Conservation (phyloP, 306 rosid species). For the Oxytropis ochrocephala region DNA sequence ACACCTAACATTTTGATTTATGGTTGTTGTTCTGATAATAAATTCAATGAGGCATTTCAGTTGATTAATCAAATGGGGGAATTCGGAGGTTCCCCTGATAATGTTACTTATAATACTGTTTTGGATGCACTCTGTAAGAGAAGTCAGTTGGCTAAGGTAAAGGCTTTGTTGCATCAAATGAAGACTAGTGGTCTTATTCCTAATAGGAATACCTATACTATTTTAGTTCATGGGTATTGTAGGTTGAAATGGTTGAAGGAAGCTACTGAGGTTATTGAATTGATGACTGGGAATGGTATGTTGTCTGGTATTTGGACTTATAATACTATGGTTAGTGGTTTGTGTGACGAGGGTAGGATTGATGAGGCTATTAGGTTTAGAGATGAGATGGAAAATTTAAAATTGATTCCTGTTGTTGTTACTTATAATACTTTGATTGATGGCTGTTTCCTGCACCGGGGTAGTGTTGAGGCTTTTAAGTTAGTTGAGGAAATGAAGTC, state of each 20-base stretch:
- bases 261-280: constrained; percentile 53
- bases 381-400: constrained; percentile 63
- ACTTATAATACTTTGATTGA: constrained; percentile 84
- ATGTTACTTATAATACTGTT: constrained; percentile 65
- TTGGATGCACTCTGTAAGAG: constrained; percentile 56
- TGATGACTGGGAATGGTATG: constrained; percentile 46
- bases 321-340: constrained; percentile 59
- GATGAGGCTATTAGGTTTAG: constrained; percentile 64
- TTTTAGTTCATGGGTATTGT: constrained; percentile 80
- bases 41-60: constrained; percentile 38
- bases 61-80: constrained; percentile 44
- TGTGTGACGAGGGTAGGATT: constrained; percentile 60
- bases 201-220: constrained; percentile 51
- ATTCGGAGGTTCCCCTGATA: constrained; percentile 56
- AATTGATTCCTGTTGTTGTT: constrained; percentile 58
- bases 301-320: constrained; percentile 80
- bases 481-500: constrained; percentile 57
- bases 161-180: constrained; percentile 62
- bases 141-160: constrained; percentile 45
- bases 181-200: constrained; percentile 50
- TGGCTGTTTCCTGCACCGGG: constrained; percentile 47
- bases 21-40: constrained; percentile 53
- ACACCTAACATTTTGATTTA: constrained; percentile 53
- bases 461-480: constrained; percentile 34
- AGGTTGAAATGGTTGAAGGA: constrained; percentile 68